phyloP scores from a whole-genome alignment of 352 stramenopile species.

The Phytophthora pini region DNA sequence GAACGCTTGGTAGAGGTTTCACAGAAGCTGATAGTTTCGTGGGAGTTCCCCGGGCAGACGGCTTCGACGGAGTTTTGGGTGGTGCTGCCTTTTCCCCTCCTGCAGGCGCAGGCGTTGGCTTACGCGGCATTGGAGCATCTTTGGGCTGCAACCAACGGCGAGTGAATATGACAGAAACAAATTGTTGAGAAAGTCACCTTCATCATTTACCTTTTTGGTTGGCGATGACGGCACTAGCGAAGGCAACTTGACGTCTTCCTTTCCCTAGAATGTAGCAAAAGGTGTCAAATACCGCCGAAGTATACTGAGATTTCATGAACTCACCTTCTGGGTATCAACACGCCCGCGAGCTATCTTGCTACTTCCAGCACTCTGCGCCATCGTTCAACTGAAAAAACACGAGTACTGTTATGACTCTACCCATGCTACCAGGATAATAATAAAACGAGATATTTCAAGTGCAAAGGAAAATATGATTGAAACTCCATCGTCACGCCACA shows the following conservation, averaged over 20 bases:
- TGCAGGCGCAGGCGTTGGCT: constrained; percentile 7
- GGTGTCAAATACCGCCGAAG: background rate
- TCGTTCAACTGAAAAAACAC: constrained; percentile 3
- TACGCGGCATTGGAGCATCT: constrained; percentile 23
- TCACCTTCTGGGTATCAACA: constrained; percentile 16
- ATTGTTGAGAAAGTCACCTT: background rate
- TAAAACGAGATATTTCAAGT: constrained; percentile 26
- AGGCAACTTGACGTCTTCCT: constrained; percentile 58
- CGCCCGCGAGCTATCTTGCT: constrained; percentile 8
- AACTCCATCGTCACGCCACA: background rate
- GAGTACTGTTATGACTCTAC: background rate
- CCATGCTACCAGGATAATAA: constrained; percentile 21
- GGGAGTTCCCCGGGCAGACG: constrained; percentile 5
- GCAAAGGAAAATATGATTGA: constrained; percentile 29
- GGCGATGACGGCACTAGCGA: constrained; percentile 34
- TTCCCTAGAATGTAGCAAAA: constrained; percentile 10
- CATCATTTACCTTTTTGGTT: constrained; percentile 40
- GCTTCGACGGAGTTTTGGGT: constrained; percentile 23
- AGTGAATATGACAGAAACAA: background rate
- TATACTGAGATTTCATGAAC: too few species aligned
- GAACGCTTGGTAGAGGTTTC: constrained; percentile 7
- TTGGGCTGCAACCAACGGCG: constrained; percentile 14
- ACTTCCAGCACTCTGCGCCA: constrained; percentile 23
- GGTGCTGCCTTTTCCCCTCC: constrained; percentile 8
- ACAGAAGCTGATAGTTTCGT: constrained; percentile 21